These are phyloP conservation scores for Salisapilia sapeloensis DNA, from an alignment of 352 stramenopile species.

Conservation along the genomic window DNA sequence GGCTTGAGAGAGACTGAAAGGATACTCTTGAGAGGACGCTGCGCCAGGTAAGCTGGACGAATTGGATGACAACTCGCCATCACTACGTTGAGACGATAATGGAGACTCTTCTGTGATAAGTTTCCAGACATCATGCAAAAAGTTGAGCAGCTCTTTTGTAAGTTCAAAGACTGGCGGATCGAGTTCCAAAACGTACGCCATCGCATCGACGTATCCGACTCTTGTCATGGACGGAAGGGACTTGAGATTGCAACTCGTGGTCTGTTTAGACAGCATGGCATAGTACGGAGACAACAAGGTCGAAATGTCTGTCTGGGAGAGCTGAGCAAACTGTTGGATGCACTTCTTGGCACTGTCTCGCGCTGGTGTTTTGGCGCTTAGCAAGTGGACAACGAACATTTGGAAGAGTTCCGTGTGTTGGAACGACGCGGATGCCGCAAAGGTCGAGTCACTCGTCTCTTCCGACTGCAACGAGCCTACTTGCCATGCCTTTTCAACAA, in stretches of 20 bases:
- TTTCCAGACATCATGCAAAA: slow-evolving; percentile 75
- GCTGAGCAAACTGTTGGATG: slow-evolving; percentile 31
- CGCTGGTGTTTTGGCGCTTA: slow-evolving; percentile 56
- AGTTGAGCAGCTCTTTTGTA: slow-evolving; percentile 73
- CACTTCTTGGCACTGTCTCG: slow-evolving; percentile 55
- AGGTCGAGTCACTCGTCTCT: slow-evolving; percentile 33
- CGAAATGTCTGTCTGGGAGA: slow-evolving; percentile 40
- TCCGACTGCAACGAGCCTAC: slow-evolving; percentile 14
- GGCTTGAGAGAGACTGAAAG: slow-evolving; percentile 65
- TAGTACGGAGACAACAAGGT: slow-evolving; percentile 70
- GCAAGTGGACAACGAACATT: slow-evolving; percentile 75
- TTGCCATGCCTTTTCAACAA: slow-evolving; percentile 36
- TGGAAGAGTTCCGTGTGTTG: slow-evolving; percentile 78
- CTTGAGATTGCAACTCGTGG: slow-evolving; percentile 61
- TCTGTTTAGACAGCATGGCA: slow-evolving; percentile 71
- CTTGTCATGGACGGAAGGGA: slow-evolving; percentile 48
- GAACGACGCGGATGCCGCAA: slow-evolving; percentile 52
- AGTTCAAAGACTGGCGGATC: slow-evolving; percentile 65
- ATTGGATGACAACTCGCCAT: slow-evolving; percentile 2
- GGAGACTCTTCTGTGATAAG: slow-evolving; percentile 60
- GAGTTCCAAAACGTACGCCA: slow-evolving; percentile 60
- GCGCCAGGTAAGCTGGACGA: slow-evolving; percentile 6
- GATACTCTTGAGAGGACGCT: slow-evolving; percentile 69
- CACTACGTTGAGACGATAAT: slow-evolving; percentile 7
- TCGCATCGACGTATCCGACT: slow-evolving; percentile 72